phyloP scores from a whole-genome alignment of 176 grass and related monocot genomes.

The Avena atlantica region DNA sequence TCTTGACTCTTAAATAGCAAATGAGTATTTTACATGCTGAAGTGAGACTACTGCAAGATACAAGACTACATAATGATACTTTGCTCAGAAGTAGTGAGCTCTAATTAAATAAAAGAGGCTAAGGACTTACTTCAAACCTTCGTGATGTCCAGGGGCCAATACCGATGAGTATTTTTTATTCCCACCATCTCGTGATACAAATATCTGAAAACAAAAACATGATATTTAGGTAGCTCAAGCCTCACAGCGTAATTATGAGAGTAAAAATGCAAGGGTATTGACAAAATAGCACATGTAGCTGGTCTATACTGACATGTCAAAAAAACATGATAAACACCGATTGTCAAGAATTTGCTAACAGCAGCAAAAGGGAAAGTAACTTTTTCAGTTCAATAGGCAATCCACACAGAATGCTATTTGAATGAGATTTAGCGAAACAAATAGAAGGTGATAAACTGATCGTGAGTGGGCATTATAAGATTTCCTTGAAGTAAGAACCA shows the following conservation, averaged over 20 bases:
- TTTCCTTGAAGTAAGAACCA: background rate
- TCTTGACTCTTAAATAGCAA: slow-evolving; percentile 8
- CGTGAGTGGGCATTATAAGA: background rate
- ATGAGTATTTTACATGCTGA: background rate
- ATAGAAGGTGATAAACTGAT: background rate
- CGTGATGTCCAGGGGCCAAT: slow-evolving; percentile 91
- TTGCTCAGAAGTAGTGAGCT: slow-evolving; percentile 8
- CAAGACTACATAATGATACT: background rate
- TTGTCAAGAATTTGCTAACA: background rate
- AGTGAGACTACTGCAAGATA: background rate
- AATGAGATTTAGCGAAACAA: background rate
- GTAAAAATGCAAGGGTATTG: background rate
- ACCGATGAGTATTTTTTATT: slow-evolving; percentile 93
- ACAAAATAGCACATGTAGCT: background rate
- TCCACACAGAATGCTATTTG: background rate
- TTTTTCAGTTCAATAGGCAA: slow-evolving; percentile 14
- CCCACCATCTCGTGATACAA: slow-evolving; percentile 87
- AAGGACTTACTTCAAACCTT: slow-evolving; percentile 83
- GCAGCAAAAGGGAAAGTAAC: slow-evolving; percentile 10
- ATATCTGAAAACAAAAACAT: slow-evolving; percentile 67
- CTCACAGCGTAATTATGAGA: background rate
- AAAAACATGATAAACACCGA: background rate
- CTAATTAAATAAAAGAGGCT: slow-evolving; percentile 35
- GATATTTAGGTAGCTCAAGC: background rate
- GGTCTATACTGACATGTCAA: background rate